These are phyloP conservation scores for Monosporascus sp. DNA, from an alignment of 2,329 filamentous ascomycete species.

Conservation along the genomic window DNA sequence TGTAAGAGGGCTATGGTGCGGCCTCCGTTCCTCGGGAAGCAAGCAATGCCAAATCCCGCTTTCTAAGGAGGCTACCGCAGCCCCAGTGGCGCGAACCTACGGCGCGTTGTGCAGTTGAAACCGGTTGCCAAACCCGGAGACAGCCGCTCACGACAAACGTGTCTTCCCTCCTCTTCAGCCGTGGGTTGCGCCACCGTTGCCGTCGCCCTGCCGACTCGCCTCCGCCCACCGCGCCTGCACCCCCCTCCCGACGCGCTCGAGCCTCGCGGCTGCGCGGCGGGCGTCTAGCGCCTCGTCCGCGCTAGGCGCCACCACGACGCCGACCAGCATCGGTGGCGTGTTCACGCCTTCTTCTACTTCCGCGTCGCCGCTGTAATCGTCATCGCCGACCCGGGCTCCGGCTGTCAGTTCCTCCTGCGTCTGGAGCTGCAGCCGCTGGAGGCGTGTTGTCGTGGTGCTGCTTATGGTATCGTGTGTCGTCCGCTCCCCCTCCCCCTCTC, in stretches of 20 bases:
- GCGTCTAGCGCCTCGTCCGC: slow-evolving; percentile 46
- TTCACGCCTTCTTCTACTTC: slow-evolving; percentile 19
- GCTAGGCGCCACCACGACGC: slow-evolving; percentile 47
- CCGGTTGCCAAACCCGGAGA: no score
- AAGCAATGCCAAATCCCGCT: no score
- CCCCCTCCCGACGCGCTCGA: slow-evolving; percentile 51
- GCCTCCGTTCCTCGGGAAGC: no score
- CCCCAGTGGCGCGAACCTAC: no score
- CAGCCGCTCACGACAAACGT: no score
- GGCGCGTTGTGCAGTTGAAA: no score
- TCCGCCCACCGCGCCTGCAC: slow-evolving; percentile 51
- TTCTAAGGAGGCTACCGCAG: no score
- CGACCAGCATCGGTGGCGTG: slow-evolving; percentile 48
- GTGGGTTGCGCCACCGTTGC: not conserved
- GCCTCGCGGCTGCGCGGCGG: slow-evolving; percentile 43
- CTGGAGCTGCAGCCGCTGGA: slow-evolving; percentile 4
- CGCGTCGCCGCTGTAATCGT: slow-evolving; percentile 3
- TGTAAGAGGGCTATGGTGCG: no score
- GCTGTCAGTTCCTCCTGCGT: not conserved
- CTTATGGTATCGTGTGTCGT: not conserved
- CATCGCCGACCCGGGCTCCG: not conserved
- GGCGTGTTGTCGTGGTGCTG: not conserved
- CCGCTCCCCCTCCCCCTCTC: not conserved
- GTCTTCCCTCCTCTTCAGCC: not conserved
- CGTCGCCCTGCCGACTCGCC: slow-evolving; percentile 13